Percentiles rank a stretch among this genome's conserved stretches.
Evolutionary conservation across 1,284 basidiomycete species (phyloP).

Genomic region (Rhodotorula sp.): DNA sequence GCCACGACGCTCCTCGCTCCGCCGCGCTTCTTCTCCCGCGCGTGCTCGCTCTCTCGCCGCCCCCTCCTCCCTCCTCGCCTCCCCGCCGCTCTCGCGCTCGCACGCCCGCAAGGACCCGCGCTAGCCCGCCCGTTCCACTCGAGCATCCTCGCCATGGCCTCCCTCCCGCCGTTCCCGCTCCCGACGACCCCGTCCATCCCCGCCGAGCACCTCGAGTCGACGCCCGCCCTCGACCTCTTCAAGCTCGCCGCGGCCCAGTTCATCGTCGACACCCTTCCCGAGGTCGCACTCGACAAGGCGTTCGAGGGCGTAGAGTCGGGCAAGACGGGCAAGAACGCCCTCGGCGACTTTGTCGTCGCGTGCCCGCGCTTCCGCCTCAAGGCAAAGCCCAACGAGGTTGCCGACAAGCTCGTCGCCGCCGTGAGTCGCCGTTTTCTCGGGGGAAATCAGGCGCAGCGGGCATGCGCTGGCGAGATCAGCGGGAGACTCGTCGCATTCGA

Average conservation of each 20-base stretch:
- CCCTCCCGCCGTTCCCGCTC: slow-evolving; percentile 21
- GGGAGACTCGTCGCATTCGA: no score
- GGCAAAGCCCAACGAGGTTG: slow-evolving; percentile 78
- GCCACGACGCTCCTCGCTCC: no score
- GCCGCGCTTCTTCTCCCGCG: no score
- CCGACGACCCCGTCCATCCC: slow-evolving; percentile 49
- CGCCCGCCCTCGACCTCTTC: slow-evolving; percentile 79
- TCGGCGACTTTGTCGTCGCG: slow-evolving; percentile 81
- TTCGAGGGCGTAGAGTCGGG: slow-evolving; percentile 84
- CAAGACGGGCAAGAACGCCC: slow-evolving; percentile 70
- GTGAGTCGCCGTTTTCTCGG: slow-evolving; percentile 56
- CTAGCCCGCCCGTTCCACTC: neutral
- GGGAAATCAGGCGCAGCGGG: neutral
- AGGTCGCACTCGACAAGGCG: slow-evolving; percentile 63
- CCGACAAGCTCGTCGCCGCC: slow-evolving; percentile 68
- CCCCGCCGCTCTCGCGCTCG: no score
- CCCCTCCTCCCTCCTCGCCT: no score
- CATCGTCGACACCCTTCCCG: slow-evolving; percentile 67
- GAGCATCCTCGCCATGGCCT: slow-evolving; percentile 9
- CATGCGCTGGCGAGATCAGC: neutral
- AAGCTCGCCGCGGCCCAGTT: slow-evolving; percentile 77
- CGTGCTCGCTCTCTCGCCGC: no score
- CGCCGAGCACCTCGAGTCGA: slow-evolving; percentile 61
- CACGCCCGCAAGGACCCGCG: no score
- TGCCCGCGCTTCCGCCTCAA: slow-evolving; percentile 85